Conservation (phyloP, 768 basidiomycete species). For the Suillus americanus region DNA sequence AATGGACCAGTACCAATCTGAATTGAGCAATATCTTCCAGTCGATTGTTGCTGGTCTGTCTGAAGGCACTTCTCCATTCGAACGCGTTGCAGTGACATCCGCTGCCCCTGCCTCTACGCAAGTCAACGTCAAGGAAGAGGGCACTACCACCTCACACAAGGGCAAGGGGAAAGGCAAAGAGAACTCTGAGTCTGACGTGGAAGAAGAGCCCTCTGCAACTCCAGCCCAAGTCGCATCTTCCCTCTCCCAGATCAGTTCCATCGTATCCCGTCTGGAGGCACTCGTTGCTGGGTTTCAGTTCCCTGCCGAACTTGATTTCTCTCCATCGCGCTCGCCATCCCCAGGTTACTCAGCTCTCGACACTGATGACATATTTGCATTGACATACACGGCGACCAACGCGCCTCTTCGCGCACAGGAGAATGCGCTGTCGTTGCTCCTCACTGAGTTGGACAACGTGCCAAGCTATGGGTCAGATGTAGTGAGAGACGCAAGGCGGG, state of each 20-base stretch:
- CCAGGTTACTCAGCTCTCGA: conserved; percentile 8
- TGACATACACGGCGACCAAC: conserved; percentile 60
- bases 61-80: neutral
- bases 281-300: conserved; percentile 40
- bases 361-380: conserved; percentile 26
- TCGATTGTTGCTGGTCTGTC: conserved; percentile 4
- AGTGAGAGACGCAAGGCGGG: conserved; percentile 52
- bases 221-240: conserved; percentile 17
- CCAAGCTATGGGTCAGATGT: conserved; percentile 58
- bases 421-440: conserved; percentile 54
- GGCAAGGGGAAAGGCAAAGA: conserved; percentile 42
- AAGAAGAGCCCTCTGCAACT: conserved; percentile 14
- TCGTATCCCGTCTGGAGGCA: conserved; percentile 41
- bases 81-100: conserved; percentile 3
- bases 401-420: conserved; percentile 62
- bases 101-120: neutral
- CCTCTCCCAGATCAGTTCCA: conserved; percentile 38
- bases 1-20: conserved; percentile 10
- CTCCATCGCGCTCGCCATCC: conserved; percentile 19
- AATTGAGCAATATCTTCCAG: conserved; percentile 3
- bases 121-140: neutral
- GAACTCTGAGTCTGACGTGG: conserved; percentile 9
- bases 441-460: conserved; percentile 58
- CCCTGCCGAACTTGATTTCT: conserved; percentile 33
- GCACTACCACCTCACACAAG: conserved; percentile 2